phyloP scores from a whole-genome alignment of 2,329 filamentous ascomycete species.

The Huntiella bhutanensis region DNA sequence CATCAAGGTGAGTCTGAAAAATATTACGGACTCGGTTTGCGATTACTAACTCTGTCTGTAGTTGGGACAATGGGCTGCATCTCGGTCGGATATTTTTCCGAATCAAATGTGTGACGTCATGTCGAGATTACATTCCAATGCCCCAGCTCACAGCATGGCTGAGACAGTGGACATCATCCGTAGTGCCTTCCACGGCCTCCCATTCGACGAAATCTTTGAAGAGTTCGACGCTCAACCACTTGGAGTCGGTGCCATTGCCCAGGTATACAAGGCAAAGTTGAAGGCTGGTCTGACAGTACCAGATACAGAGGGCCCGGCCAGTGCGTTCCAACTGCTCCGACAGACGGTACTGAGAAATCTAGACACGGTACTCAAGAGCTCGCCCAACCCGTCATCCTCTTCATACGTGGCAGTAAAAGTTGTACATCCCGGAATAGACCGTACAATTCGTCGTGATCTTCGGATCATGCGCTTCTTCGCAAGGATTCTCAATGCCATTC shows the following conservation, averaged over 20 bases:
- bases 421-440: constrained; percentile 77
- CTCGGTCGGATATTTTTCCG: constrained; percentile 88
- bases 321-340: constrained; percentile 10
- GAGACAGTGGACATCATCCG: constrained; percentile 63
- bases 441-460: constrained; percentile 74
- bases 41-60: constrained; percentile 18
- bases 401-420: constrained; percentile 93
- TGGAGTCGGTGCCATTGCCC: constrained; percentile 88
- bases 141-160: constrained; percentile 72
- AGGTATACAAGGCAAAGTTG: constrained; percentile 90
- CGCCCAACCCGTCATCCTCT: constrained; percentile 69
- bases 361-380: constrained; percentile 69
- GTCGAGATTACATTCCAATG: constrained; percentile 88
- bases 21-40: background rate
- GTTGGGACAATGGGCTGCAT: constrained; percentile 96
- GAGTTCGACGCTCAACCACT: constrained; percentile 82
- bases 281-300: constrained; percentile 46
- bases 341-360: constrained; percentile 54
- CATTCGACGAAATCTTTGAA: constrained; percentile 84
- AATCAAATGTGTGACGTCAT: constrained; percentile 79
- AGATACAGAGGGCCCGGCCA: constrained; percentile 18
- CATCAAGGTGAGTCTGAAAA: constrained; percentile 52
- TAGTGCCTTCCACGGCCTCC: constrained; percentile 59
- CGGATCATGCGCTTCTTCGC: constrained; percentile 92
- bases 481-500: constrained; percentile 61